Evolutionary conservation across 441 rosid genomes (phyloP), one percentile per base, ranked within the genome.

Genomic region (Eutrema salsugineum): DNA sequence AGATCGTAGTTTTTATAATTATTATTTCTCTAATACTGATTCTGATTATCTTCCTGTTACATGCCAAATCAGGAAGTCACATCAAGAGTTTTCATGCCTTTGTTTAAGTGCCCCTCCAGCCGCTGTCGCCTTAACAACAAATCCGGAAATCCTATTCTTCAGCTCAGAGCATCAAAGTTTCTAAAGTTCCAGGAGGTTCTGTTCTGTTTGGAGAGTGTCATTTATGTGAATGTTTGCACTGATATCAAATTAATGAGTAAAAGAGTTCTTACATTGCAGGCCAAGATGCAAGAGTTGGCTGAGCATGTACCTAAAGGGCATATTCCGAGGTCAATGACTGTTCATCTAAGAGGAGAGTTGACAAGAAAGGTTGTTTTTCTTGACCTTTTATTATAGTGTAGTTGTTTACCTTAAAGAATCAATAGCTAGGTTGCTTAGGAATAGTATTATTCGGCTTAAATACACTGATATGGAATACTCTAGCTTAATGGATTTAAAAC

Each of bases 241-340:
- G 15, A 44, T 43, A 53, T 60, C 55, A 24, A 9, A 28, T 10
- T 67, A 47, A 8, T 44, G 53, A 51, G 50, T 38, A 3, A 20
- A 32, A 19, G 20, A 10, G 1, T 7, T 36, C 35, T 51, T 58
- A 24, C 46, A 48, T 77, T 81, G 70, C 87, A 96, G 99, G 99
- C 99, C 55, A 96, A 96, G 83, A 87, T 96, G 83, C 99, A 93
- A 82, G 99, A 96, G 84, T 80, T 96, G 82, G 91, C 99, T 24
- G 99, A 96, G 73, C 97, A 96, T 70, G 98, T 96, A 48, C 99
- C 99, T 47, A 93, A 93, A 79, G 97, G 99, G 68, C 99, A 96
- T 77, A 96, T 96, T 78, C 99, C 98, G 0, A 81, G 98, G 72
- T 81, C 98, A 36, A 96, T 96, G 98, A 86, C 93, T 10, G 84